phyloP scores from a whole-genome alignment of 1,139 yeast genomes.

The Blastobotrys apis region DNA sequence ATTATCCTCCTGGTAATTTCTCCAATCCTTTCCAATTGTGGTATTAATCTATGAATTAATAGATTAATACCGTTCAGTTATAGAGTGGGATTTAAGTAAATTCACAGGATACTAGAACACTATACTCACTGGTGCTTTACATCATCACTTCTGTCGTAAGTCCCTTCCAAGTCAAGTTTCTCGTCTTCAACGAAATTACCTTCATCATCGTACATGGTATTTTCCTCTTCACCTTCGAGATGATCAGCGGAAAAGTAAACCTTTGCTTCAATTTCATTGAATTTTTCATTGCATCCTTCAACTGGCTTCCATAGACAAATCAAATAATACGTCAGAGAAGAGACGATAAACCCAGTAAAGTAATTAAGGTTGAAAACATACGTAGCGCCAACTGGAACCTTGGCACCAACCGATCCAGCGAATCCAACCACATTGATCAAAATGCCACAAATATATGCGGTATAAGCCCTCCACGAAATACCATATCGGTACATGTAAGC shows the following conservation, averaged over 20 bases:
- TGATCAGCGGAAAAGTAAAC: conserved; percentile 8
- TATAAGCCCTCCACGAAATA: conserved; percentile 63
- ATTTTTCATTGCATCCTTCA: conserved; percentile 29
- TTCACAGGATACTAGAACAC: too few species aligned
- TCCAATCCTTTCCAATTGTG: too few species aligned
- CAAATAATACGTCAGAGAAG: conserved; percentile 49
- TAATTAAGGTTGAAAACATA: conserved; percentile 67
- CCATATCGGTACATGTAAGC: conserved; percentile 62
- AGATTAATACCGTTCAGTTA: too few species aligned
- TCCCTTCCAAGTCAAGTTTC: not conserved
- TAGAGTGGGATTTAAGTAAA: too few species aligned
- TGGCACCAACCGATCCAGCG: conserved; percentile 69
- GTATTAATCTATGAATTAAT: too few species aligned
- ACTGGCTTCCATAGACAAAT: conserved; percentile 56
- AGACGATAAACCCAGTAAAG: conserved; percentile 64
- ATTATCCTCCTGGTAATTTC: too few species aligned
- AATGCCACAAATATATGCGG: conserved; percentile 41
- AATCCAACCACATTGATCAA: conserved; percentile 84
- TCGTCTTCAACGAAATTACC: not conserved
- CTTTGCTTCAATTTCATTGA: conserved; percentile 13
- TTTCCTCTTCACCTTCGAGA: conserved; percentile 4
- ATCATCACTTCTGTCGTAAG: too few species aligned
- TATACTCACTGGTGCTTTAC: too few species aligned
- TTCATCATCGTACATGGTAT: not conserved
- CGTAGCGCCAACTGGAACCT: conserved; percentile 77